Base-by-base conservation (phyloP, 768 basidiomycete genomes). In the Boletus vinaceobasis region DNA sequence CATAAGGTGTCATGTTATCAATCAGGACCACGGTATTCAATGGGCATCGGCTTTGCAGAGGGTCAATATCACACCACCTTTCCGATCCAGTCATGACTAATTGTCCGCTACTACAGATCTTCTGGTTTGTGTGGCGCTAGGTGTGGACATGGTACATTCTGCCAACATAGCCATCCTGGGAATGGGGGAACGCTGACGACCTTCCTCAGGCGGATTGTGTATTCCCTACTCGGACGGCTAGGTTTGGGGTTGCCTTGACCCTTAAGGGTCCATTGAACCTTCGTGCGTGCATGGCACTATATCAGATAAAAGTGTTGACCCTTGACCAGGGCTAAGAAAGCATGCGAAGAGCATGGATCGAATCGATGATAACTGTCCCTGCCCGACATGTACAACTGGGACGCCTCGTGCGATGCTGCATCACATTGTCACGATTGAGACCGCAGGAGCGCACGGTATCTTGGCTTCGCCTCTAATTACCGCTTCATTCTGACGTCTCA, bases 21-120 rank as follows among this genome's bases (percentile, higher is more conserved):
- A 35, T 50, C 55, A 92, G 90, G 90, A 43, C 92, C 93, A 9
- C 80, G 92, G 60, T 96, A 95, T 73, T 86, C 87, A 5, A 96
- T 96, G 93, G 93, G 92, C 2, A 81, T 95, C 40, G 92, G 93
- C 9, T 94, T 92, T 69, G 91, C 92, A 29, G 93, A 95, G 82
- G 90, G 90, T 90, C 56, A 36, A 58, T 62, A 40, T 50, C 39
- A 33, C 42, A 36, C 19, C 46, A 27, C 17, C 29, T 45, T 46
- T 44, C 36, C 8, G 19, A 43, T 52, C 7, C 33, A 14, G 29
- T 33, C 31, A 42, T 46, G 43, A 32, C 37, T 47, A 19, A 48
- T 26, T n/a, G 14, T 5, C 27, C 48, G 13, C 21, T 5, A 29
- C 15, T 26, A 38, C 56, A 90, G 93, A 96, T 75, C 77, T 96